These are phyloP conservation scores for Porphyrellus cyaneotinctus DNA, from an alignment of 768 basidiomycete genomes.

Conservation along the genomic window DNA sequence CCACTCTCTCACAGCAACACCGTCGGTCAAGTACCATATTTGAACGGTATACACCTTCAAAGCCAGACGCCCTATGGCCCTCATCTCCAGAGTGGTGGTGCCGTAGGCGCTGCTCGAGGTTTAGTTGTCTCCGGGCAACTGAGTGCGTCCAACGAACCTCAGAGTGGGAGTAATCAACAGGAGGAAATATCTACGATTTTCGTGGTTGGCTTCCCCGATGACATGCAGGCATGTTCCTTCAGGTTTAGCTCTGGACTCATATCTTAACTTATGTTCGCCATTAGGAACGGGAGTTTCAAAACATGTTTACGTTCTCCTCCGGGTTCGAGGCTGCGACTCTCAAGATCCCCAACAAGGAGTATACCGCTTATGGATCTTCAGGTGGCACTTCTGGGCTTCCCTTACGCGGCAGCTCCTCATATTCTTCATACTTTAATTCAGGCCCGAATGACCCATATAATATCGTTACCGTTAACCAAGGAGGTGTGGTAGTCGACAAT, in stretches of 20 bases:
- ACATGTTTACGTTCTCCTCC: constrained; percentile 95
- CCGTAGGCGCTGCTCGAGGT: constrained; percentile 22
- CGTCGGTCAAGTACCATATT: constrained; percentile 32
- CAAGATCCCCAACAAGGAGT: constrained; percentile 94
- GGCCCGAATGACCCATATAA: constrained; percentile 81
- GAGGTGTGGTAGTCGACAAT: constrained; percentile 76
- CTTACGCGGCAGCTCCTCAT: constrained; percentile 34
- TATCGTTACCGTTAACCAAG: constrained; percentile 77
- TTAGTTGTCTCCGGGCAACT: constrained; percentile 29
- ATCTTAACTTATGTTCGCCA: constrained; percentile 14
- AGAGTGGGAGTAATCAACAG: constrained; percentile 34
- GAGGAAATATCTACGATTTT: constrained; percentile 98
- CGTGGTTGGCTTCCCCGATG: constrained; percentile 98
- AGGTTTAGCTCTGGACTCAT: constrained; percentile 2
- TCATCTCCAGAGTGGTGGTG: constrained; percentile 42
- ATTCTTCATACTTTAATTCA: constrained; percentile 34
- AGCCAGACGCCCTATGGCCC: constrained; percentile 77
- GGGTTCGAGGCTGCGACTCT: constrained; percentile 98
- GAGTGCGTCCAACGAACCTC: constrained; percentile 22
- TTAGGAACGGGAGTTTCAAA: constrained; percentile 98
- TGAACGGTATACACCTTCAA: constrained; percentile 49
- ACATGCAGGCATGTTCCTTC: constrained; percentile 78
- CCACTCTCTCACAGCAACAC: constrained; percentile 31
- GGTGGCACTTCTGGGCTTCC: constrained; percentile 35
- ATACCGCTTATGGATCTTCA: constrained; percentile 62